Conservation (phyloP, 2,329 filamentous ascomycete genomes). For the Aspergillus ibericus region DNA sequence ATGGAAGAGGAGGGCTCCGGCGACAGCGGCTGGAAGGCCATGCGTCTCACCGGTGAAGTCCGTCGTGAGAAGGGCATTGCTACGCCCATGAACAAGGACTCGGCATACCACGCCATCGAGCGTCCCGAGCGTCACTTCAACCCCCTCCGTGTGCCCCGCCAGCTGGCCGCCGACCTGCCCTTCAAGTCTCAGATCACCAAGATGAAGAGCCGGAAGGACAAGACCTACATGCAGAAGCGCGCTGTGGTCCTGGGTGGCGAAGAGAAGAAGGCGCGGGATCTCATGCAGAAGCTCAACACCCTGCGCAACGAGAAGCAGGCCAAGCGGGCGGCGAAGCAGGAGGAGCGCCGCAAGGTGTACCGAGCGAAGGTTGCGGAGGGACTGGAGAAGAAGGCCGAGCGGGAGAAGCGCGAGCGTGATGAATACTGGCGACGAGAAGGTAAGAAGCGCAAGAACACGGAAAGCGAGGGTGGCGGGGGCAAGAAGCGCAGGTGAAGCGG, state of each 20-base stretch:
- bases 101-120: slow-evolving; percentile 70
- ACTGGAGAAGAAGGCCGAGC: slow-evolving; percentile 77
- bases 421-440: slow-evolving; percentile 93
- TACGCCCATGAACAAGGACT: slow-evolving; percentile 80
- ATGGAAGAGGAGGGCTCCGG: slow-evolving; percentile 35
- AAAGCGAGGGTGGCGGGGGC: slow-evolving; percentile 51
- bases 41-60: slow-evolving; percentile 92
- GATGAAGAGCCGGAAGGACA: slow-evolving; percentile 74
- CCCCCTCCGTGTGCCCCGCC: slow-evolving; percentile 51
- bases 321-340: slow-evolving; percentile 81
- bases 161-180: slow-evolving; percentile 73
- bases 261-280: slow-evolving; percentile 81
- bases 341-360: slow-evolving; percentile 78
- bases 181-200: slow-evolving; percentile 88
- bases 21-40: slow-evolving; percentile 69
- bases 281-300: slow-evolving; percentile 91
- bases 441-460: slow-evolving; percentile 66
- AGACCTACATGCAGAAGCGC: slow-evolving; percentile 92
- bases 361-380: slow-evolving; percentile 78
- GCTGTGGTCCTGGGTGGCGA: slow-evolving; percentile 83
- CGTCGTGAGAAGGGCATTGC: slow-evolving; percentile 72
- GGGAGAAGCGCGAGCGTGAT: slow-evolving; percentile 88
- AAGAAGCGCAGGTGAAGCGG: slow-evolving; percentile 45
- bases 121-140: slow-evolving; percentile 72
- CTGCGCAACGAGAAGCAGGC: slow-evolving; percentile 86